Evolutionary conservation across 805 yeast species (phyloP), one percentile per base, ranked within the genome.

Genomic region (Candida oleophila): DNA sequence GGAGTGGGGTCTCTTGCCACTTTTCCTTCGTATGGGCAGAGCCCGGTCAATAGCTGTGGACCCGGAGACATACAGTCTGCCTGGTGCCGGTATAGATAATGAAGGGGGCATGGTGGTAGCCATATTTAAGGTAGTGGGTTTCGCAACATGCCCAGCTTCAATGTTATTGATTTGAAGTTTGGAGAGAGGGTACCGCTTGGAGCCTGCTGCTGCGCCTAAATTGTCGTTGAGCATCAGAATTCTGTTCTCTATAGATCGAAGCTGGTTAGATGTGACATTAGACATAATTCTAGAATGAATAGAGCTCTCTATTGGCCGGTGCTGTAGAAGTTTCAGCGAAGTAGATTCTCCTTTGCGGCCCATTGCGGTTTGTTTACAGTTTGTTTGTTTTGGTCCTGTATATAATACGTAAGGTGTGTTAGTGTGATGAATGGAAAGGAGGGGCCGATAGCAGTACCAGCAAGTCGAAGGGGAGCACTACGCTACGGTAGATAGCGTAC

Each of bases 211-310:
- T 14, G 11, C 39, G 4, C 21, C 39, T 36, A 54, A 46, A 1
- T 55, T 37, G 28, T 51, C 53, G 7, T 55, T 49, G 4, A 57
- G 55, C 30, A 52, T 49, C 48, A 57, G 58, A 18, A 57, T 52
- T 19, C 61, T 44, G n/a, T 50, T 51, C 42, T 57, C 64, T 16
- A 57, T 57, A 16, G 50, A 47, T 36, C 56, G 54, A 33, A 59
- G 52, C 41, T 54, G 59, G 34, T 44, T 46, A 3, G 60, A 49
- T 16, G 58, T 34, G 18, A 44, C 36, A 16, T 43, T 22, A 15
- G 51, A 42, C 47, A 48, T 48, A 5, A 39, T n/a, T 25, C 19
- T 34, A 18, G 12, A 14, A 34, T 7, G 19, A 18, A 18, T 18
- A 34, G 12, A 34, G 38, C 11, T 34, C 38, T 9, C 11, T 15